These are phyloP conservation scores for Polytrichum formosum DNA, from an alignment of 225 moss, liverwort and hornwort species.

Conservation along the genomic window DNA sequence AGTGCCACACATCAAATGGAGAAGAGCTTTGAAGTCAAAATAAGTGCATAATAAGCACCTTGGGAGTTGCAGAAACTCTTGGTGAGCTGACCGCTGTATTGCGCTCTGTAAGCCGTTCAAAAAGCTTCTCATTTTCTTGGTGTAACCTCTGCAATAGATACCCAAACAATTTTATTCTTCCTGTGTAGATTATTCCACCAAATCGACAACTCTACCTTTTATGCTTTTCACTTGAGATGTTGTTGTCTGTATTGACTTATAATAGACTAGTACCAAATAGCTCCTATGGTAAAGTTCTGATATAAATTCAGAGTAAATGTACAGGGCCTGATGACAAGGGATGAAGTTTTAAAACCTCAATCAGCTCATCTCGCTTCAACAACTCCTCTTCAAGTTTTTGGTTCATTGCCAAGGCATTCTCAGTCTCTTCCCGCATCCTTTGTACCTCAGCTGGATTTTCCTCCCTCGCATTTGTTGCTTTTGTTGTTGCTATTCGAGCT, in stretches of 20 bases:
- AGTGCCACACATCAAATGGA: too few relatives aligned
- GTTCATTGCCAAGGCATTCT: conserved; percentile 66
- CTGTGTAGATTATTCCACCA: too few relatives aligned
- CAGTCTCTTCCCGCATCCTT: conserved; percentile 50
- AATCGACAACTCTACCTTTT: too few relatives aligned
- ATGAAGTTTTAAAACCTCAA: conserved; percentile 44
- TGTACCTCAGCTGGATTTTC: conserved; percentile 58
- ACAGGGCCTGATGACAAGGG: background rate
- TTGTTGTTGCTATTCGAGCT: conserved; percentile 38
- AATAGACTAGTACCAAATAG: too few relatives aligned
- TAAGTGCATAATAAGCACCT: conserved; percentile 23
- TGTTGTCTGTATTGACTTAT: too few relatives aligned
- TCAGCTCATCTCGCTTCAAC: conserved; percentile 84
- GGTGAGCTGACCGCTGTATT: conserved; percentile 50
- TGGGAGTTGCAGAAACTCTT: conserved; percentile 46
- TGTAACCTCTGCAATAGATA: conserved; percentile 58
- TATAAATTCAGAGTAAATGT: too few relatives aligned
- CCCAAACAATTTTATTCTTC: background rate
- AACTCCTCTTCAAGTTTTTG: conserved; percentile 93
- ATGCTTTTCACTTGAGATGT: too few relatives aligned
- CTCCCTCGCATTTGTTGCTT: conserved; percentile 47
- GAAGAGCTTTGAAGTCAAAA: background rate
- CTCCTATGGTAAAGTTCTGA: too few relatives aligned
- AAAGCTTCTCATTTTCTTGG: conserved; percentile 99
- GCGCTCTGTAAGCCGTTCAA: conserved; percentile 90